A percentile compares a stretch with the other conserved stretches of the same genome.
These are phyloP conservation scores for Parachlorella kessleri DNA, from an alignment of 139 green algal species.

Conservation along the genomic window DNA sequence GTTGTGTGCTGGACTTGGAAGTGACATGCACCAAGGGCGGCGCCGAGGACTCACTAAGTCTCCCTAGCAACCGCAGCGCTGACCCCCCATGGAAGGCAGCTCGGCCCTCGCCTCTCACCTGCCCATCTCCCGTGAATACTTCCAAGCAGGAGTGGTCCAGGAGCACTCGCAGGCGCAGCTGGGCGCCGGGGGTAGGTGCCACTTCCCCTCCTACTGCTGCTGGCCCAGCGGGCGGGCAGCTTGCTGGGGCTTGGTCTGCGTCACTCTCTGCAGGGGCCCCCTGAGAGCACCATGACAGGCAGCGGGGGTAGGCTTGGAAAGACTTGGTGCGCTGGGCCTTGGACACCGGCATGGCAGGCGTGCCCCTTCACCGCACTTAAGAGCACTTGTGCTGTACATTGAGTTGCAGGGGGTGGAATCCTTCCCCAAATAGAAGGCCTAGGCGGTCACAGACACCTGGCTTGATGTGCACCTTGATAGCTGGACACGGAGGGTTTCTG, in stretches of 20 bases:
- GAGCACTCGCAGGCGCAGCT: conserved; percentile 71
- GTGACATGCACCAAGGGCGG: neutral
- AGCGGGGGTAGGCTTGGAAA: neutral
- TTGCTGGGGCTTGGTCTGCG: conserved; percentile 8
- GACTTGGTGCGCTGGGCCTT: neutral
- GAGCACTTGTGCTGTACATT: no score
- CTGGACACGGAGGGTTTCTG: no score
- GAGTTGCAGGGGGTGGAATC: no score
- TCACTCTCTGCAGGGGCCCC: no score
- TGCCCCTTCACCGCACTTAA: no score
- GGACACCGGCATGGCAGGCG: neutral
- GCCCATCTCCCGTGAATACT: conserved; percentile 51
- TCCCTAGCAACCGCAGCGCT: neutral
- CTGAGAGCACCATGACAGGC: no score
- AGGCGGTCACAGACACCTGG: no score
- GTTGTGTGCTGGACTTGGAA: neutral
- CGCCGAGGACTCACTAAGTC: neutral
- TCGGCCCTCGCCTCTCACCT: conserved; percentile 11
- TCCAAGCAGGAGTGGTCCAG: conserved; percentile 81
- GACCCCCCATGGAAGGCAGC: neutral
- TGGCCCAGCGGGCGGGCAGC: neutral
- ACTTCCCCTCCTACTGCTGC: conserved; percentile 53
- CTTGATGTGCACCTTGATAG: no score
- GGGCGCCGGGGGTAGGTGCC: conserved; percentile 46
- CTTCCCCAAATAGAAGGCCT: no score